Base-by-base conservation (phyloP, 805 yeast species). In the Limtongia smithiae region DNA sequence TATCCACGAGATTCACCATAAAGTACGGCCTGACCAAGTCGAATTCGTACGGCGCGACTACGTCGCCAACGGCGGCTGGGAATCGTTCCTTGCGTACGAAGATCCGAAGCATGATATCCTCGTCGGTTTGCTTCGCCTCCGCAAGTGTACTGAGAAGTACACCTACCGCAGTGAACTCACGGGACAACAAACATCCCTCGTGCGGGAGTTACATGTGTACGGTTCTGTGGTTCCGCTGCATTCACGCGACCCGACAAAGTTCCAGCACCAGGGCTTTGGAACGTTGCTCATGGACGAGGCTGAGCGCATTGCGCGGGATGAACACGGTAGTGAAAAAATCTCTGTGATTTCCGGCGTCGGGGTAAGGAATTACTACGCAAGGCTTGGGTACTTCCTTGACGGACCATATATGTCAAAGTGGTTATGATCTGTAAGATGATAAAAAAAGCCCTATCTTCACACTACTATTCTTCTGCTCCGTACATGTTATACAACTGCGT, bases 221-320 rank as follows among this genome's bases (percentile, higher is more conserved):
- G 98, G 98, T 12, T 85, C 95, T 3, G 98, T 90, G 17, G 98
- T 93, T 18, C 97, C 98, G 3, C 70, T 93, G 50, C 98, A 93
- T 67, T 85, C 94, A 3, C 78, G 97, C 59, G 98, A 93, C 69
- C 98, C 98, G 39, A 78, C 96, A 63, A 93, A 93, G 68, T 93
- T 93, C 74, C 98, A 93, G 71, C 98, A 93, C 72, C 98, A 93
- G 74, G 98, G 98, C 18, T 93, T 91, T 66, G 98, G 98, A 56
- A 91, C 98, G 4, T 74, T 93, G 62, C 70, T 93, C 44, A 93
- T 93, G 98, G 97, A 93, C 68, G 98, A 93, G 68, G 98, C 98
- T 2, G 97, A 88, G 62, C 78, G 96, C 58, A 93, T 93, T 52
- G 93, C 98, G 1, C 77, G 81, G 44, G 96, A 89, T 62, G 98